Evolutionary conservation across 352 stramenopile genomes (phyloP).

Genomic region (Saprolegnia diclina): DNA sequence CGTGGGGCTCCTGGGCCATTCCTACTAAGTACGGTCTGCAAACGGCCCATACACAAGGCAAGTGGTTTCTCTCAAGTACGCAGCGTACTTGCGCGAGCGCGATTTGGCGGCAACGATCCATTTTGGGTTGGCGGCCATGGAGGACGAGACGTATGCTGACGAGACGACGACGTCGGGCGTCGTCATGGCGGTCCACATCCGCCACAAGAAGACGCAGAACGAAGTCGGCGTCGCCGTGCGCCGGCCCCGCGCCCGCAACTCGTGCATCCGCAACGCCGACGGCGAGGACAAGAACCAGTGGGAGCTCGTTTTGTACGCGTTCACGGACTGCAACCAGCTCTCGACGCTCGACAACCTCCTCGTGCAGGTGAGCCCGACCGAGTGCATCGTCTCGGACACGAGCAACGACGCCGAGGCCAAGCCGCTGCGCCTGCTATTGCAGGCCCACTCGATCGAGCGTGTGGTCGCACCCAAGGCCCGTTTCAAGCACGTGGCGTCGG

Average conservation of each 20-base stretch:
- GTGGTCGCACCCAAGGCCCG: conserved; percentile 66
- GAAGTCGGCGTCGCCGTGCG: conserved; percentile 73
- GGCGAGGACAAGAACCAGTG: conserved; percentile 81
- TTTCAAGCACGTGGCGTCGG: conserved; percentile 42
- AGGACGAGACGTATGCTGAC: conserved; percentile 15
- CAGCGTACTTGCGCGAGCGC: not conserved
- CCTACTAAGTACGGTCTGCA: not conserved
- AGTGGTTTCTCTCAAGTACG: too few relatives aligned
- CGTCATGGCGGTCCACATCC: conserved; percentile 74
- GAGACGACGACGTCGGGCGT: conserved; percentile 36
- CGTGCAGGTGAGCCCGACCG: conserved; percentile 69
- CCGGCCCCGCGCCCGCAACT: conserved; percentile 56
- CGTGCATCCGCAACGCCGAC: conserved; percentile 61
- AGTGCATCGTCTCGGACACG: conserved; percentile 51
- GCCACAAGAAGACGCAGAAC: conserved; percentile 75
- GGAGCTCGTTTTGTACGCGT: conserved; percentile 68
- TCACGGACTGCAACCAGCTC: conserved; percentile 81
- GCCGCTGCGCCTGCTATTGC: conserved; percentile 69
- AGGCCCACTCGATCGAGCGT: conserved; percentile 51
- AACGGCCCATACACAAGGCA: too few relatives aligned
- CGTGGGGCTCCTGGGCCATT: too few relatives aligned
- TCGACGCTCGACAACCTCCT: conserved; percentile 79
- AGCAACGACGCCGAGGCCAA: conserved; percentile 51
- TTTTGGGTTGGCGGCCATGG: not conserved
- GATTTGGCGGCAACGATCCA: conserved; percentile 14